Evolutionary conservation across 768 basidiomycete species (phyloP).

Genomic region (Boletus barrowsii): DNA sequence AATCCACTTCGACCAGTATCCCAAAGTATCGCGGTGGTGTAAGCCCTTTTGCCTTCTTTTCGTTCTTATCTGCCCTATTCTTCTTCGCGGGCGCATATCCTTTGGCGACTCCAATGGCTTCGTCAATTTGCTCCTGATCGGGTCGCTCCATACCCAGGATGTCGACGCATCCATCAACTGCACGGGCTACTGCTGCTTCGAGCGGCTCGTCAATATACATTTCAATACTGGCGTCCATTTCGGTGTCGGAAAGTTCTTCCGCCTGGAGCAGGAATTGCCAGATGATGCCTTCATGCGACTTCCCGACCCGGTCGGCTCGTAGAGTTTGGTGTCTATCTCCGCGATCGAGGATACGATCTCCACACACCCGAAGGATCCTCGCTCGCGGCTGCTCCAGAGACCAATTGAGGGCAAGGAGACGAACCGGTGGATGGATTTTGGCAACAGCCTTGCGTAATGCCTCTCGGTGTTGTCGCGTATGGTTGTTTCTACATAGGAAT

Average conservation of each 20-base stretch:
- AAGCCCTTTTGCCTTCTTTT: constrained; percentile 26
- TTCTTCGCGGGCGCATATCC: constrained; percentile 38
- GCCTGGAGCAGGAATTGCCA: constrained; percentile 69
- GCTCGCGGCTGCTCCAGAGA: constrained; percentile 51
- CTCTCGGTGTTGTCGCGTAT: constrained; percentile 74
- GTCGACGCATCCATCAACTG: constrained; percentile 55
- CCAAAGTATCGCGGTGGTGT: constrained; percentile 69
- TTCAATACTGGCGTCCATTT: constrained; percentile 68
- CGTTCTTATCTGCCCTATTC: constrained; percentile 1
- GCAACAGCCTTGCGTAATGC: constrained; percentile 57
- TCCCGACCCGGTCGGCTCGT: constrained; percentile 48
- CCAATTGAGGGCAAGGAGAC: constrained; percentile 84
- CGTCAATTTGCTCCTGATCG: constrained; percentile 49
- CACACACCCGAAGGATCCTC: constrained; percentile 71
- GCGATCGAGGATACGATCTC: constrained; percentile 67
- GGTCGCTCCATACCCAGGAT: constrained; percentile 56
- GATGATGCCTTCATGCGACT: constrained; percentile 75
- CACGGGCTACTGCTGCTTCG: constrained; percentile 53
- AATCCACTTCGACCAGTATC: constrained; percentile 69
- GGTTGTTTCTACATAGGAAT: constrained; percentile 73
- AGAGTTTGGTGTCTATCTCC: constrained; percentile 88
- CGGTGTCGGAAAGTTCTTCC: constrained; percentile 56
- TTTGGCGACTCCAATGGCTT: constrained; percentile 38
- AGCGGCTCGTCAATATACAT: constrained; percentile 59
- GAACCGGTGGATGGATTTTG: constrained; percentile 50